Percentiles rank a stretch among this genome's conserved stretches.
Conservation (phyloP, 2,329 filamentous ascomycete species). For the Delphinella strobiligena region DNA sequence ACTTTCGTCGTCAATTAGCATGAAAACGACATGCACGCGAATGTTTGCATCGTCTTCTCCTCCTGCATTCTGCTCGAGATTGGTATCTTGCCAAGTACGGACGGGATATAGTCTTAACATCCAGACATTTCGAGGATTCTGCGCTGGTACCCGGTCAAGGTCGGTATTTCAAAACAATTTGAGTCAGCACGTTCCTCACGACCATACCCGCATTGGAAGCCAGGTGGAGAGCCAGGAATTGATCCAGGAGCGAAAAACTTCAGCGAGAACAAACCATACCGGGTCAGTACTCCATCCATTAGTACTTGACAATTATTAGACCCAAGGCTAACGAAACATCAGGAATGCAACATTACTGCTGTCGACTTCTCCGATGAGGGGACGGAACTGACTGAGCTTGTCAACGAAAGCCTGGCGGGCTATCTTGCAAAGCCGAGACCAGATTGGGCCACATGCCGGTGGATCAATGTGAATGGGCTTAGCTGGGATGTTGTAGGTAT, state of each 20-base stretch:
- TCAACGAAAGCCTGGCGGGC: conserved; percentile 55
- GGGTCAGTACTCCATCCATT: conserved; percentile 5
- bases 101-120: too few species aligned
- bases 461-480: conserved; percentile 88
- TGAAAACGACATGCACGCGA: too few species aligned
- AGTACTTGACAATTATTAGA: neutral
- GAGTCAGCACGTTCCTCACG: too few species aligned
- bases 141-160: neutral
- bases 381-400: conserved; percentile 50
- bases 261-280: conserved; percentile 1
- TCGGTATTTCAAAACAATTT: neutral
- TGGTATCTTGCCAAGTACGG: too few species aligned
- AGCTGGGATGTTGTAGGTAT: conserved; percentile 83
- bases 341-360: conserved; percentile 62
- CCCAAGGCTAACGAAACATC: conserved; percentile 1
- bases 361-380: conserved; percentile 66
- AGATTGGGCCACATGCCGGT: conserved; percentile 66
- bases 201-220: conserved; percentile 3
- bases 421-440: conserved; percentile 57
- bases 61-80: too few species aligned
- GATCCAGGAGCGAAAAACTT: conserved; percentile 10
- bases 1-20: too few species aligned
- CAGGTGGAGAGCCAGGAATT: conserved; percentile 15
- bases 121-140: neutral
- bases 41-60: too few species aligned